These are phyloP conservation scores for Plectranthus barbatus DNA, from an alignment of 257 asterid species.

Conservation along the genomic window DNA sequence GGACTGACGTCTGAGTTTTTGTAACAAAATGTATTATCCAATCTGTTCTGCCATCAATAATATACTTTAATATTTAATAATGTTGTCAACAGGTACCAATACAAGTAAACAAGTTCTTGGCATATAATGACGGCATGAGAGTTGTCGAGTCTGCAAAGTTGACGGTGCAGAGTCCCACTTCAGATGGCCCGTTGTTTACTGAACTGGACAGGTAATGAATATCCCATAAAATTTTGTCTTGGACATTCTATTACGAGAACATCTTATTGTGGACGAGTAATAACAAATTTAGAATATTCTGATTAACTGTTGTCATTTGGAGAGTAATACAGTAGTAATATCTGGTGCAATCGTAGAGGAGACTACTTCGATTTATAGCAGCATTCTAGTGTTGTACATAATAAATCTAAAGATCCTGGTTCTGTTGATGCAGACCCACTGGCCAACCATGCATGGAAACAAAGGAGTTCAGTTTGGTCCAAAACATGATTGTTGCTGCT, in stretches of 20 bases:
- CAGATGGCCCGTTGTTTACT: conserved; percentile 16
- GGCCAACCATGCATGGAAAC: conserved; percentile 44
- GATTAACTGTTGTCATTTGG: neutral
- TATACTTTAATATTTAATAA: neutral
- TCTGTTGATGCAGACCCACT: conserved; percentile 26
- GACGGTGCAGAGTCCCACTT: conserved; percentile 17
- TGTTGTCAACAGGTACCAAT: conserved; percentile 35
- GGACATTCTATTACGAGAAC: neutral
- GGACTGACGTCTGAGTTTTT: neutral
- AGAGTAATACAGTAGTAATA: neutral
- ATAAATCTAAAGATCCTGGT: neutral
- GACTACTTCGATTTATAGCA: neutral
- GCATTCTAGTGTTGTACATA: neutral
- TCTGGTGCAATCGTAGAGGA: neutral
- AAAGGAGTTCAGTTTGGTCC: conserved; percentile 36
- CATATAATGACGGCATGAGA: conserved; percentile 41
- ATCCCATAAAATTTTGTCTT: neutral
- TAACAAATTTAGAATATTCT: neutral
- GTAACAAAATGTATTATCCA: neutral
- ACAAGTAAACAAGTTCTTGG: conserved; percentile 45
- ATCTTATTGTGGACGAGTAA: neutral
- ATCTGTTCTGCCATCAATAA: neutral
- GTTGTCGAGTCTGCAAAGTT: conserved; percentile 35
- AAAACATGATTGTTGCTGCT: conserved; percentile 44
- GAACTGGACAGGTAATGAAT: conserved; percentile 33